Evolutionary conservation across 768 basidiomycete species (phyloP), one percentile per base, ranked within the genome.

Genomic region (Neoboletus magnificus): DNA sequence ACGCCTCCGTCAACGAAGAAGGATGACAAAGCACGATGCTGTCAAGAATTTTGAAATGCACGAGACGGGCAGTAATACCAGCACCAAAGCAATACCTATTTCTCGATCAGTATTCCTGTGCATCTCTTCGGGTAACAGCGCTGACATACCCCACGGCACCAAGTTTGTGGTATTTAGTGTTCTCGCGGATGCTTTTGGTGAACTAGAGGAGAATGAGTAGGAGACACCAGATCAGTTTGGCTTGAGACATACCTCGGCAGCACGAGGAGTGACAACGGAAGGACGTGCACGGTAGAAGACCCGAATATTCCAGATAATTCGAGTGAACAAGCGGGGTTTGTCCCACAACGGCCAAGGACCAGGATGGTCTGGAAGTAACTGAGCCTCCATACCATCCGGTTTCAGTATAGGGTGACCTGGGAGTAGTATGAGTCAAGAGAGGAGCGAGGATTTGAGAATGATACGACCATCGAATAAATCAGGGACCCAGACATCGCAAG

Each of bases 401-500:
- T 52, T 56, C 39, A 73, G 35, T 7, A 67, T 57, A 16, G 74
- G 74, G 8, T 57, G 59, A 11, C 76, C 75, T 64, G 48, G 37
- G 27, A 48, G 22, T 20, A 36, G 29, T 3, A 41, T 56, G 22
- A 59, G 48, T 37, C 4, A 20, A 30, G 25, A 29, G 22, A 40
- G 10, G 30, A 13, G 15, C 20, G 13, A 8, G 4, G 3, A 23
- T 15, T 39, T 16, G 20, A 39, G 4, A 33, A 46, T 18, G 51
- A 35, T 62, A 71, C 44, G 50, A 80, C 84, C 85, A 56, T 73
- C 65, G 60, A 85, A 86, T 46, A 82, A 66, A 68, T 87, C 83
- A 10, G 84, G 85, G 18, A 83, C 74, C 79, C 82, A 86, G 18
- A 85, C 83, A 60, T 86, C 85, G 57, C 83, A 82, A 18, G 73